Evolutionary conservation across 202 grass and related monocot species (phyloP).

Genomic region (Musa balbisiana): DNA sequence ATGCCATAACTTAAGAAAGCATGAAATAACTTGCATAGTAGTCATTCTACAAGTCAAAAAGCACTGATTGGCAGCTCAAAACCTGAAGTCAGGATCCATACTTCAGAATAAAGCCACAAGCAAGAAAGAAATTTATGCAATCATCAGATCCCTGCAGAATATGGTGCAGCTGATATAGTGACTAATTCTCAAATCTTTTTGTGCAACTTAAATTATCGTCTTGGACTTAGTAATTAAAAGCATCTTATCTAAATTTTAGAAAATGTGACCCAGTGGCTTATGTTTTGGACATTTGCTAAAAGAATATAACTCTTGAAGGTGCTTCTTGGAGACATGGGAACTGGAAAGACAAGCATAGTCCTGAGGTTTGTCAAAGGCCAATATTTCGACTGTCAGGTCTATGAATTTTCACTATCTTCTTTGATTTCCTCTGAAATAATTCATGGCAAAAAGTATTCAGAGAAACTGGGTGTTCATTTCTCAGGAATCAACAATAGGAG

Average conservation of each 20-base stretch:
- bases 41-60: too few relatives aligned
- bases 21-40: too few relatives aligned
- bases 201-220: too few relatives aligned
- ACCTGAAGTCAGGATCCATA: too few relatives aligned
- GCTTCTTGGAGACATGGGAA: slow-evolving; percentile 65
- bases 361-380: slow-evolving; percentile 67
- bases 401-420: not conserved
- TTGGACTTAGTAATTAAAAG: not conserved
- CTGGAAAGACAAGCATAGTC: slow-evolving; percentile 73
- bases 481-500: slow-evolving; percentile 79
- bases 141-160: too few relatives aligned
- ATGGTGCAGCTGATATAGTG: too few relatives aligned
- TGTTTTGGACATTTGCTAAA: not conserved
- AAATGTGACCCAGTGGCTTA: not conserved
- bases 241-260: not conserved
- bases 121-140: too few relatives aligned
- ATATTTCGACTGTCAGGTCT: slow-evolving; percentile 61
- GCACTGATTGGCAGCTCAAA: too few relatives aligned
- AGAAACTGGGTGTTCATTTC: not conserved
- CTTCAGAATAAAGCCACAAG: too few relatives aligned
- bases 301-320: slow-evolving; percentile 31
- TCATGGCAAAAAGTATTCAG: not conserved
- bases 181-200: too few relatives aligned
- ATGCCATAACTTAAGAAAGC: too few relatives aligned
- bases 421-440: not conserved